Base-by-base conservation (phyloP, 2,329 filamentous ascomycete genomes). In the Sclerotinia sclerotiorum region DNA sequence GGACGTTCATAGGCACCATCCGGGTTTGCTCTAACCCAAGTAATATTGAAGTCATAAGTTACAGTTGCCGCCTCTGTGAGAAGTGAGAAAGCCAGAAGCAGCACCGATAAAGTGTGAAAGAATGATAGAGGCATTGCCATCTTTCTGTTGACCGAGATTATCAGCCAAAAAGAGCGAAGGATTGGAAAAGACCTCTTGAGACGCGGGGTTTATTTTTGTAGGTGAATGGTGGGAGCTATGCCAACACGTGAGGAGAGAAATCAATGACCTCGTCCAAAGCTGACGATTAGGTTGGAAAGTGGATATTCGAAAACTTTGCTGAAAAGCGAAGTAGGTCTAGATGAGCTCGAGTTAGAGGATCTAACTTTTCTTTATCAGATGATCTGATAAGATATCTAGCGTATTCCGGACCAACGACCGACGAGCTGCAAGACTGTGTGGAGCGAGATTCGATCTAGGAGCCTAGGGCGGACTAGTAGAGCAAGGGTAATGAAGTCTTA, bases 21-120 rank as follows among this genome's bases (percentile, higher is more conserved):
- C 0, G 91, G 92, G 73, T 91, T 90, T 46, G 88, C 86, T 54
- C 80, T 84, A 15, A 92, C 87, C 90, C 91, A 93, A 69, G 84
- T 85, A 71, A 92, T 82, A 73, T 88, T 87, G 80, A 90, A 92
- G 77, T 91, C 82, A 75, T 89, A 86, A 5, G 79, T 84, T 46
- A 87, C 81, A 0, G 81, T 85, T 61, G 80, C 82, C 42, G 81
- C 81, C 74, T 78, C 74, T 39, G 75, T 71, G 67, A 79, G 66
- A 21, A n/a, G 79, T 68, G 68, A 79, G 51, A 70, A 72, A 44
- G 77, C 65, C 67, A 74, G 65, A 71, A 75, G 69, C 70, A 77
- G 73, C 65, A 69, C 65, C 46, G 75, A 72, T 73, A 79, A 70
- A 69, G 80, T 72, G 58, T 82, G 75, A 71, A 82, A 79, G 69